Base-by-base conservation (phyloP, 768 basidiomycete species). In the Rhizopogon sp. region DNA sequence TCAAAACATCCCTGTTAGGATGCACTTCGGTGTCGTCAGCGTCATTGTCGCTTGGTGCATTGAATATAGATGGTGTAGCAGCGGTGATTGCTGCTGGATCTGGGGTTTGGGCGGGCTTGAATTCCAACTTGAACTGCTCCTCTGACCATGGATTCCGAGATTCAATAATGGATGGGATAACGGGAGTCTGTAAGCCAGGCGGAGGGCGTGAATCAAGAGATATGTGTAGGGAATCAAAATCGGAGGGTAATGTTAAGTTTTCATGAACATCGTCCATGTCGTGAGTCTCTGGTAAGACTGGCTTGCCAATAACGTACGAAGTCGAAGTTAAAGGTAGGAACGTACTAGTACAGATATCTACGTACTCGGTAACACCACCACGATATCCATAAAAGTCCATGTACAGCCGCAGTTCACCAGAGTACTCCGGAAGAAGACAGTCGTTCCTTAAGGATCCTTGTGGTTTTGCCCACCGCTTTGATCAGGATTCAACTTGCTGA, bases 81-180 rank as follows among this genome's bases (percentile, higher is more conserved):
- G 74, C 62, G 53, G 81, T 77, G 33, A 78, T 68, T 11, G 72
- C 50, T 7, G 76, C 64, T 22, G 76, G 70, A 64, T 83, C 82
- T 42, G 78, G 75, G 1, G 75, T 71, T 35, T 68, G 60, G 1
- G 45, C 49, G 1, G 45, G 59, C 43, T 49, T 58, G 13, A 57
- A 39, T 6, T 58, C 33, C 6, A 56, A 57, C 43, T 53, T 53
- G n/a, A 44, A 31, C 25, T 46, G 49, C n/a, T 58, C 47, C 14
- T 62, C 61, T 35, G 60, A 56, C 63, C 63, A 64, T 13, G 63
- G 63, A 55, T 64, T 64, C 14, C 51, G 49, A 50, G 33, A 44
- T 20, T 31, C 47, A 49, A 14, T 22, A 3, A 37, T 14, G 14
- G 47, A 49, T 49, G 47, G 35, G 20, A 49, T 37, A 13, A 35